phyloP scores from a whole-genome alignment of 208 protist genomes.

The Acanthamoeba royreba region DNA sequence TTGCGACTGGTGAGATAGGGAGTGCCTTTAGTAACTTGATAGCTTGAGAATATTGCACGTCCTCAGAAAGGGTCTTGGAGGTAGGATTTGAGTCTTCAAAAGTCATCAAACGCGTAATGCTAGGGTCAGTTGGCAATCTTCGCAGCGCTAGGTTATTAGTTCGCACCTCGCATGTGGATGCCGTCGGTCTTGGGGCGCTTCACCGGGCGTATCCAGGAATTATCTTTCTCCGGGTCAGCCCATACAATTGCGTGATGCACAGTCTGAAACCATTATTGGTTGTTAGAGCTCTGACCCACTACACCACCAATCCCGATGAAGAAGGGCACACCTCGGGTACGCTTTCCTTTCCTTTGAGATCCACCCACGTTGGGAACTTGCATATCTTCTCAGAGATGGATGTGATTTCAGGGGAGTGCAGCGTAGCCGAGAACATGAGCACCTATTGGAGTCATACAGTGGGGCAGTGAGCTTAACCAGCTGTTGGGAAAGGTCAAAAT shows the following conservation, averaged over 20 bases:
- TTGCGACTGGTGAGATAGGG: too few relatives aligned
- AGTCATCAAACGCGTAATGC: too few relatives aligned
- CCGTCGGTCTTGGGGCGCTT: conserved; percentile 56
- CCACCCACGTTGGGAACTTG: conserved; percentile 75
- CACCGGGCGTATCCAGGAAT: neutral
- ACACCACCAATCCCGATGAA: too few relatives aligned
- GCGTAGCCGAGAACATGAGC: conserved; percentile 78
- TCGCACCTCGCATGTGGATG: conserved; percentile 51
- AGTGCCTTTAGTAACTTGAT: conserved; percentile 65
- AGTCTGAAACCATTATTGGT: too few relatives aligned
- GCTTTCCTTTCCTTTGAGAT: conserved; percentile 75
- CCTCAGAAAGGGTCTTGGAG: neutral
- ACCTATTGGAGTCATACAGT: too few relatives aligned
- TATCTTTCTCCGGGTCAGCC: conserved; percentile 65
- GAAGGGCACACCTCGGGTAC: conserved; percentile 63
- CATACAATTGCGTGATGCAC: conserved; percentile 71
- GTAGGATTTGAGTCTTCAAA: neutral
- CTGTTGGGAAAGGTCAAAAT: too few relatives aligned
- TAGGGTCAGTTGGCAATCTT: too few relatives aligned
- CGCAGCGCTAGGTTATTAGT: too few relatives aligned
- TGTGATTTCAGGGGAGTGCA: conserved; percentile 69
- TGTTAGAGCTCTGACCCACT: too few relatives aligned
- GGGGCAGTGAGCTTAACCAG: too few relatives aligned
- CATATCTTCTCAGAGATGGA: conserved; percentile 58
- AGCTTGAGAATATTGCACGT: conserved; percentile 61